These are phyloP conservation scores for Simplicillium sp. DNA, from an alignment of 2,329 filamentous ascomycete species.

Conservation along the genomic window DNA sequence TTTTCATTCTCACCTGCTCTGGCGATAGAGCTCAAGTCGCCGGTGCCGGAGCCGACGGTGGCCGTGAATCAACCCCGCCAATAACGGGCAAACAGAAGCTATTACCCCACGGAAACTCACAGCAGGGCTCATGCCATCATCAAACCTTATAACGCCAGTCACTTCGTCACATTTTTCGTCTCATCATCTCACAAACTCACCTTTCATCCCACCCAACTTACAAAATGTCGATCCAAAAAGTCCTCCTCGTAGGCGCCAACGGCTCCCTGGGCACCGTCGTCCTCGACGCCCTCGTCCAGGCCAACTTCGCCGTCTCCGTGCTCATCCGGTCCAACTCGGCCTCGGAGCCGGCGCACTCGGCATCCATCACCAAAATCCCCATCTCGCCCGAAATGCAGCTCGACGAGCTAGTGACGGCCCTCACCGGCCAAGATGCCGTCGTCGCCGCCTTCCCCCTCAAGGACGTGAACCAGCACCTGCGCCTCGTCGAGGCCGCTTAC, in stretches of 20 bases:
- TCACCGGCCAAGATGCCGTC: conserved; percentile 49
- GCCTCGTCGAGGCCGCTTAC: conserved; percentile 48
- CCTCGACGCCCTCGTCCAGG: conserved; percentile 24
- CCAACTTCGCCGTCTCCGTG: conserved; percentile 40
- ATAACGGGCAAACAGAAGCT: not conserved
- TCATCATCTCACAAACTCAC: not conserved
- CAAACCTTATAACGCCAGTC: not conserved
- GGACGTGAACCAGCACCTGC: conserved; percentile 32
- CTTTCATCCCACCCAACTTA: not conserved
- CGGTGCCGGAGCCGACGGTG: too few relatives aligned
- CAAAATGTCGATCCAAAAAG: conserved; percentile 15
- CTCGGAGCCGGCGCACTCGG: conserved; percentile 17
- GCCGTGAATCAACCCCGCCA: not conserved
- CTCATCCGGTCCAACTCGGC: conserved; percentile 34
- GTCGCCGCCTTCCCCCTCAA: conserved; percentile 28
- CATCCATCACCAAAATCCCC: conserved; percentile 11
- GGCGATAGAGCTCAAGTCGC: too few relatives aligned
- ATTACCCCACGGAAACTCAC: conserved; percentile 5
- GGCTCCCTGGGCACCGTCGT: conserved; percentile 30
- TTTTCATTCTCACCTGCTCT: too few relatives aligned
- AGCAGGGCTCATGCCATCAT: not conserved
- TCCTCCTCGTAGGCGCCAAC: conserved; percentile 23
- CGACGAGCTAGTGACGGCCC: conserved; percentile 31
- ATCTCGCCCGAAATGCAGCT: conserved; percentile 18
- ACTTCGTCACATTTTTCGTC: not conserved